Evolutionary conservation across 352 stramenopile species (phyloP).

Genomic region (Peronosclerospora sorghi): DNA sequence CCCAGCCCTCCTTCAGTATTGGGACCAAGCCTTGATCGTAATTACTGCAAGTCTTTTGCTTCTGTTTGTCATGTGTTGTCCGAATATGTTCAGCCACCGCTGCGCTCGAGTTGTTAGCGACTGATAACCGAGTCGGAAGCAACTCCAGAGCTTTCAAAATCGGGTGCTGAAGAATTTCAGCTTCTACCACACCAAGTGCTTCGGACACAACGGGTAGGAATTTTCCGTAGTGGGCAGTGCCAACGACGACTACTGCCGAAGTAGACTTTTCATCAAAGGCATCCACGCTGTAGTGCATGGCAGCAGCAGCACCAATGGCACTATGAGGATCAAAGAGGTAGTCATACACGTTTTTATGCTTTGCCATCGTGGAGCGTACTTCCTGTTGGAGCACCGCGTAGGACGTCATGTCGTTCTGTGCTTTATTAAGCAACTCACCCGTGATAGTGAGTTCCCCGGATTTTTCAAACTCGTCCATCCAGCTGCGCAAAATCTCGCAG

Average conservation of each 20-base stretch:
- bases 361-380: conserved; percentile 88
- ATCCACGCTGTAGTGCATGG: conserved; percentile 66
- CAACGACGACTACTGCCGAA: conserved; percentile 87
- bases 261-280: conserved; percentile 45
- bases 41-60: conserved; percentile 8
- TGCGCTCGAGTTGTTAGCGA: conserved; percentile 52
- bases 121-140: conserved; percentile 47
- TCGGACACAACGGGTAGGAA: conserved; percentile 90
- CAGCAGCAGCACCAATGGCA: conserved; percentile 90
- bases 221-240: conserved; percentile 96
- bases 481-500: conserved; percentile 73
- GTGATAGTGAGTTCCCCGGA: conserved; percentile 90
- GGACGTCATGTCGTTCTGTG: conserved; percentile 90
- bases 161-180: conserved; percentile 59
- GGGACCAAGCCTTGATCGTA: conserved; percentile 14
- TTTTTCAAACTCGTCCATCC: conserved; percentile 93
- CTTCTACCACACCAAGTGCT: conserved; percentile 70
- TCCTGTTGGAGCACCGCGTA: conserved; percentile 73
- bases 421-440: conserved; percentile 82
- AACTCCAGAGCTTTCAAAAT: conserved; percentile 66
- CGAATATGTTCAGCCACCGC: conserved; percentile 53
- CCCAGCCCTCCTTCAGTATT: no score
- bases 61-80: conserved; percentile 21
- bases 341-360: conserved; percentile 84
- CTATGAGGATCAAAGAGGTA: conserved; percentile 97